Conservation (phyloP, 2,329 filamentous ascomycete genomes). For the Epichloe sibirici region DNA sequence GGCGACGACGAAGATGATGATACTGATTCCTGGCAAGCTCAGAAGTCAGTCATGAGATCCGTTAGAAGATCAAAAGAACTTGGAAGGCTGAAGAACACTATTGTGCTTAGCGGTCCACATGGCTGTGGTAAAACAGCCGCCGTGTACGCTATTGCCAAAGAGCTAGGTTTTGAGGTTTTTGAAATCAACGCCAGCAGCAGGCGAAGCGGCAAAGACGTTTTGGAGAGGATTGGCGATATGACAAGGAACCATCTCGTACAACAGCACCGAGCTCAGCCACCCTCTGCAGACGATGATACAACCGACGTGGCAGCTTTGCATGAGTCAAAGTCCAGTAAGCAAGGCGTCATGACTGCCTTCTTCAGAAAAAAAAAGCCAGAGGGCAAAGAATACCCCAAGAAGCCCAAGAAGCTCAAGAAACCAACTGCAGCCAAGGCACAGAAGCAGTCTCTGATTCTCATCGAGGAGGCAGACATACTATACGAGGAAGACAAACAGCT, state of each 20-base stretch:
- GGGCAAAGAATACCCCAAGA: conserved; percentile 15
- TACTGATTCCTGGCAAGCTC: conserved; percentile 22
- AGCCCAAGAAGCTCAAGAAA: conserved; percentile 19
- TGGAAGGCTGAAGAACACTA: conserved; percentile 53
- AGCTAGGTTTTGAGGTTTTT: conserved; percentile 87
- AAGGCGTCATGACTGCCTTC: conserved; percentile 70
- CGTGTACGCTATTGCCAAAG: conserved; percentile 82
- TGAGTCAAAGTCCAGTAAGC: conserved; percentile 55
- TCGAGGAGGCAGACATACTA: conserved; percentile 88
- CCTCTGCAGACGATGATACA: conserved; percentile 14
- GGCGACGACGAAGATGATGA: conserved; percentile 46
- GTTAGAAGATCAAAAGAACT: conserved; percentile 28
- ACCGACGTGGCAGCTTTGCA: conserved; percentile 23
- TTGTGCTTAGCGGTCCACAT: conserved; percentile 80
- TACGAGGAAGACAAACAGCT: conserved; percentile 96
- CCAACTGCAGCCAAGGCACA: conserved; percentile 38
- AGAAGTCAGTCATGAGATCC: conserved; percentile 42
- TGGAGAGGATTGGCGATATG: conserved; percentile 94
- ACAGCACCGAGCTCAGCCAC: conserved; percentile 26
- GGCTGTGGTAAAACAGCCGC: conserved; percentile 91
- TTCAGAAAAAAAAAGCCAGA: conserved; percentile 50
- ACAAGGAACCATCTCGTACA: conserved; percentile 83
- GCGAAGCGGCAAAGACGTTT: conserved; percentile 75
- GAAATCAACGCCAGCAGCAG: conserved; percentile 81
- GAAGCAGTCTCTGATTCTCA: conserved; percentile 85